Conservation (phyloP, 1,284 basidiomycete species). For the Ustilago cynodontis region DNA sequence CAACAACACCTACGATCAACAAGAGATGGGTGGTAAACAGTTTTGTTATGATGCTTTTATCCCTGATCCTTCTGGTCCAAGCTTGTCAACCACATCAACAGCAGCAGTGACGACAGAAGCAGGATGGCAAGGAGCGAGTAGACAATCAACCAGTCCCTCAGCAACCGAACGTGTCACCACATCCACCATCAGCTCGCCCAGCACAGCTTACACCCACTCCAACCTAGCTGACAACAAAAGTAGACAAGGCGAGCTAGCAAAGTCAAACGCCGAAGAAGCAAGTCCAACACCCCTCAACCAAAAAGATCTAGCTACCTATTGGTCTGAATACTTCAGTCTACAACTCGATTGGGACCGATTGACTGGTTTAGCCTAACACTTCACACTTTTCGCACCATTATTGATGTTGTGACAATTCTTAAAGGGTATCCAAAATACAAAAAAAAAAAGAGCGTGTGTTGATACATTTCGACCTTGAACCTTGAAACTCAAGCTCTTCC, state of each 20-base stretch:
- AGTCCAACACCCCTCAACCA: conserved; percentile 20
- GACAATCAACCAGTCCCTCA: conserved; percentile 3
- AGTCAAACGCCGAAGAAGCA: neutral
- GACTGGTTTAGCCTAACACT: conserved; percentile 28
- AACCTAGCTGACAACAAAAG: neutral
- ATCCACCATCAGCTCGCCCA: neutral
- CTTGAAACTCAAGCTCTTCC: conserved; percentile 7
- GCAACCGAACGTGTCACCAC: conserved; percentile 3
- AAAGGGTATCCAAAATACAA: conserved; percentile 1
- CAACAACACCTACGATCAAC: conserved; percentile 41
- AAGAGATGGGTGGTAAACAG: conserved; percentile 4
- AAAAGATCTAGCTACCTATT: conserved; percentile 48
- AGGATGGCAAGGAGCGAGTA: neutral
- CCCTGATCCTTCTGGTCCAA: conserved; percentile 15
- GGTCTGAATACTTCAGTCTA: conserved; percentile 46
- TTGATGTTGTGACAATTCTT: too few relatives aligned
- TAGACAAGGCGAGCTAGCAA: neutral
- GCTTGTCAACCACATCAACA: neutral
- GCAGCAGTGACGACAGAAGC: neutral
- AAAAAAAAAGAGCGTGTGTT: neutral
- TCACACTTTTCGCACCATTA: too few relatives aligned
- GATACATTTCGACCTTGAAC: neutral
- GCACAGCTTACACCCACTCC: neutral
- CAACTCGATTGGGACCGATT: conserved; percentile 49
- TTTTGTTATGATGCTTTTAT: conserved; percentile 49